A percentile compares a stretch with the other conserved stretches of the same genome.
Evolutionary conservation across 208 protist genomes (phyloP).

Genomic region (Acanthamoeba sp.): DNA sequence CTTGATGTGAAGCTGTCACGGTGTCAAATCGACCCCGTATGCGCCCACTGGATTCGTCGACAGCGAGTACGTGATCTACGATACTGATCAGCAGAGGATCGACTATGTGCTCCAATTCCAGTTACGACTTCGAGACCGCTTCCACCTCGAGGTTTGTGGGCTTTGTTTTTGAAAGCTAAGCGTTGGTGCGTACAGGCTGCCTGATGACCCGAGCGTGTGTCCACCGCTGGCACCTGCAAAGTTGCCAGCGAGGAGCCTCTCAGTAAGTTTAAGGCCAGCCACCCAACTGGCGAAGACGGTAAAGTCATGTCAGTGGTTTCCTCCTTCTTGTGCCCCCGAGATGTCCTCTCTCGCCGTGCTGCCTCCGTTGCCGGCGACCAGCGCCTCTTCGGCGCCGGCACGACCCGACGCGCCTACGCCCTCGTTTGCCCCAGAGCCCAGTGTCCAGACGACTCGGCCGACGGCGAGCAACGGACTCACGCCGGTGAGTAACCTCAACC

Average conservation of each 20-base stretch:
- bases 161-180: not conserved
- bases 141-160: not conserved
- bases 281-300: not conserved
- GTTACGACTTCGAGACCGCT: not conserved
- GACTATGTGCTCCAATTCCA: conserved; percentile 82
- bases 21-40: not conserved
- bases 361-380: no score
- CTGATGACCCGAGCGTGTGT: not conserved
- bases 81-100: conserved; percentile 80
- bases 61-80: conserved; percentile 87
- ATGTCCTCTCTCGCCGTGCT: no score
- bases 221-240: no score
- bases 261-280: no score
- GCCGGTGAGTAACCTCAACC: not conserved
- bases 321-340: not conserved
- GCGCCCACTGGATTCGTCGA: conserved; percentile 78
- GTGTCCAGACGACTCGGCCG: not conserved
- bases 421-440: not conserved
- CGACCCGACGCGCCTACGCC: no score
- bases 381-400: no score
- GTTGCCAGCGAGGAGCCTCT: no score
- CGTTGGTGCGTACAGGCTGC: not conserved
- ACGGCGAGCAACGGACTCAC: not conserved
- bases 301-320: not conserved
- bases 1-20: not conserved